Evolutionary conservation across 805 yeast species (phyloP), one percentile per base, ranked within the genome.

Genomic region (Candida odintsovae): DNA sequence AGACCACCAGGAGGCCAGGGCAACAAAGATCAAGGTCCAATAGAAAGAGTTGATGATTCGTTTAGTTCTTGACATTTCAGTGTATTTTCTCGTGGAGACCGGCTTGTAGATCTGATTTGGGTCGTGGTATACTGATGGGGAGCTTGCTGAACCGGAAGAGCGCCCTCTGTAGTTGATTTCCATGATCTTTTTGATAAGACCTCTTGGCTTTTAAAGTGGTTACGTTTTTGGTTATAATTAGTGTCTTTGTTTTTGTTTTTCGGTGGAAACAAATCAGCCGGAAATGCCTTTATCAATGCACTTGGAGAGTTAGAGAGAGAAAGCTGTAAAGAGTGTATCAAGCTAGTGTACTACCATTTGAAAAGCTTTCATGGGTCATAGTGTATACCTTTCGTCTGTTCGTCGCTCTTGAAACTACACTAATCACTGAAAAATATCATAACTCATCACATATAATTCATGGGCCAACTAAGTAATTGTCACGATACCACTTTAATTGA

Each of bases 401-500:
- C 8, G 23, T 22, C 8, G 23, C 23, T 25, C 12, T 10, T 11
- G 13, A 25, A 25, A 25, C 28, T 25, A 25, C 12, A 11, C 12
- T n/a, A n/a, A 25, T 11, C 8, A 25, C 28, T 11, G 28, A 25
- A 25, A 25, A 8, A 8, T n/a, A 13, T 25, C 31, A 28, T 28
- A 33, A 16, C 36, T 29, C 20, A 33, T 33, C 12, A 16, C 20
- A 33, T 4, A 16, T 33, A 4, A 9, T 8, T 33, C 20, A 33
- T 11, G 58, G 59, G 11, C 49, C 53, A 26, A 67, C 63, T 49
- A 86, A 73, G 61, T 86, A 90, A 57, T 85, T 70, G 18, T 82
- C 78, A 47, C 76, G 67, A 64, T 83, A 88, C 86, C 90, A 94
- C 53, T 71, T 75, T 60, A 94, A 69, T 63, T 94, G 96, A 9